Percentiles rank a stretch among this genome's conserved stretches.
Conservation (phyloP, 371 early-diverging fungal species). For the Apophysomyces variabilis region DNA sequence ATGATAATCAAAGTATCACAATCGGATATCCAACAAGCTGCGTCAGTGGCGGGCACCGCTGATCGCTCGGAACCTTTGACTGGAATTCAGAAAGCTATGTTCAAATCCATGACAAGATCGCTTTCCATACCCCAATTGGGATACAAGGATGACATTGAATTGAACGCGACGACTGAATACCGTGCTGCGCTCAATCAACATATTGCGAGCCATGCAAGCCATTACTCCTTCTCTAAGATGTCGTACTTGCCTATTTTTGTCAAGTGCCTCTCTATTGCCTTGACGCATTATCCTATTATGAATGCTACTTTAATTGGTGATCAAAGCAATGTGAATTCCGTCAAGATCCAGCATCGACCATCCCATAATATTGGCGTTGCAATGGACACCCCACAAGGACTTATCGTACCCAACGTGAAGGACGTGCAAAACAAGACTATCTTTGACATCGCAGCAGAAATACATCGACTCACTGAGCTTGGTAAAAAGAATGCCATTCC, state of each 20-base stretch:
- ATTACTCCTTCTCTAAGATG: conserved; percentile 69
- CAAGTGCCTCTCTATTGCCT: conserved; percentile 85
- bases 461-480: conserved; percentile 72
- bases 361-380: conserved; percentile 92
- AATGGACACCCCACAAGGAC: conserved; percentile 93
- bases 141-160: conserved; percentile 84
- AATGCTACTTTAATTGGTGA: conserved; percentile 69
- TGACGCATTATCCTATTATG: conserved; percentile 80
- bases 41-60: not conserved
- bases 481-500: conserved; percentile 68
- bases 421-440: conserved; percentile 82
- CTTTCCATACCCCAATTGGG: conserved; percentile 93
- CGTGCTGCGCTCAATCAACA: conserved; percentile 68
- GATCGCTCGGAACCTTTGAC: conserved; percentile 59
- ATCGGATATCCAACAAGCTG: not conserved
- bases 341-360: conserved; percentile 67
- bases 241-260: conserved; percentile 93
- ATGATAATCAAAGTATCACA: not conserved
- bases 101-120: conserved; percentile 90
- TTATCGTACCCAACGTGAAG: conserved; percentile 93
- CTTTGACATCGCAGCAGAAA: conserved; percentile 84
- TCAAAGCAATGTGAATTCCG: conserved; percentile 34
- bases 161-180: conserved; percentile 68
- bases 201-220: conserved; percentile 35
- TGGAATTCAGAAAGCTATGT: conserved; percentile 92